Evolutionary conservation across 2,329 filamentous ascomycete species (phyloP), one percentile per base, ranked within the genome.

Genomic region (Penicillium occitanis): DNA sequence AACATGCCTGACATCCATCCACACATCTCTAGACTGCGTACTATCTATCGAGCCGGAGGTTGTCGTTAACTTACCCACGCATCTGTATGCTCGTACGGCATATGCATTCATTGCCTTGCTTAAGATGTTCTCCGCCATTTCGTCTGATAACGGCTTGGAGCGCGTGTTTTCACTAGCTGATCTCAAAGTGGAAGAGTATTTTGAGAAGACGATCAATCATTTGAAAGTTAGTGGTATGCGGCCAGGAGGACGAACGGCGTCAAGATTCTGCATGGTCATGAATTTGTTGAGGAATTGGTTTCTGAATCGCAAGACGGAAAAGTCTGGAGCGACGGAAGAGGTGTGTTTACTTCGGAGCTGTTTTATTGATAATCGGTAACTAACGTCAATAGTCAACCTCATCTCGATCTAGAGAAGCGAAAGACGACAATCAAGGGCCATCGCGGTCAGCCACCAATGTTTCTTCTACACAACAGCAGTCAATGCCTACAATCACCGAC

Each of bases 251-350:
- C 83, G 88, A 1, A 87, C 89, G 0, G 86, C 89, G 0, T 82
- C 84, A 60, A 92, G 91, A 75, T 93, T 93, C 69, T 81, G 90
- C 2, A 83, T 91, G 66, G 88, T 92, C 5, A 79, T 93, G 10
- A 81, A 85, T 60, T 90, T 92, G 87, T 78, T 93, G 30, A 86
- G 86, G 50, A 85, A 83, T 30, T 92, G 90, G 90, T 91, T 90
- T 73, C 75, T 74, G 67, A 82, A 79, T 68, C 85, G 72, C 81
- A 87, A 75, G 53, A 71, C 5, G 5, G 22, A 57, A 65, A 66
- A 4, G 70, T 66, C 3, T 44, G 74, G 35, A 71, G 70, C 37
- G 72, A 76, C 14, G 11, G 65, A 59, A 53, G 63, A 68, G 35
- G 59, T 71, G 67, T 46, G 48, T 55, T 19, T 42, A 1, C 5